Evolutionary conservation across 2,329 filamentous ascomycete genomes (phyloP), one percentile per base, ranked within the genome.

Genomic region (Aspergillus hortae): DNA sequence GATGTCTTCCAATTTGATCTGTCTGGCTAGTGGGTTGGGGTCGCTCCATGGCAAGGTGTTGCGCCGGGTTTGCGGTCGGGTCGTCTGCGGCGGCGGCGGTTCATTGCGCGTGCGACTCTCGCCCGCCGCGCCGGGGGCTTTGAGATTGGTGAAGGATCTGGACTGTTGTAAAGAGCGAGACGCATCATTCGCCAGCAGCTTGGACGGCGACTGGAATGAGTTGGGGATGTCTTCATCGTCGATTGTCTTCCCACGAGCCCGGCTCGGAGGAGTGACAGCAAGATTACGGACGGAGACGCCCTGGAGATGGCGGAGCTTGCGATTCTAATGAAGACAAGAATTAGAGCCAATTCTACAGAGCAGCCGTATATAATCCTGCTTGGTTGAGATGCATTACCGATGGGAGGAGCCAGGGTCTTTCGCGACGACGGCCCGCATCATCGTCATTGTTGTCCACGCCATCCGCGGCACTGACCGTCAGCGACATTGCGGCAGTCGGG

Each of bases 251-350:
- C 77, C 75, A 48, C 78, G 78, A 35, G 67, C 58, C 54, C 80
- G 75, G 63, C 74, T 75, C 57, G 76, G 75, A 53, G 77, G 77
- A 21, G 77, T 77, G 59, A 96, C 85, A 56, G 84, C 85, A 41
- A 96, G 78, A 70, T 96, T 96, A 52, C 92, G 89, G 47, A 96
- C 76, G 51, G 89, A 92, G 61, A 97, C 84, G 60, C 90, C 90
- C 63, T 89, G 86, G 4, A 96, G 81, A 76, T 96, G 92, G 49
- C 92, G 86, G 48, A 97, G 79, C 69, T 88, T 91, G 68, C 91
- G 89, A 70, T 96, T 96, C 80, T 94, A 61, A 3, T 11, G 21
- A 14, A 23, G 11, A 19, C 3, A 4, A 11, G 17, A 6, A 42
- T 42, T 42, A 42, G 40, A 42, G 40, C 23, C 19, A n/a, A 42